Percentiles rank a stretch among this genome's conserved stretches.
These are phyloP conservation scores for Aphanomyces euteiches DNA, from an alignment of 352 stramenopile genomes.

Conservation along the genomic window DNA sequence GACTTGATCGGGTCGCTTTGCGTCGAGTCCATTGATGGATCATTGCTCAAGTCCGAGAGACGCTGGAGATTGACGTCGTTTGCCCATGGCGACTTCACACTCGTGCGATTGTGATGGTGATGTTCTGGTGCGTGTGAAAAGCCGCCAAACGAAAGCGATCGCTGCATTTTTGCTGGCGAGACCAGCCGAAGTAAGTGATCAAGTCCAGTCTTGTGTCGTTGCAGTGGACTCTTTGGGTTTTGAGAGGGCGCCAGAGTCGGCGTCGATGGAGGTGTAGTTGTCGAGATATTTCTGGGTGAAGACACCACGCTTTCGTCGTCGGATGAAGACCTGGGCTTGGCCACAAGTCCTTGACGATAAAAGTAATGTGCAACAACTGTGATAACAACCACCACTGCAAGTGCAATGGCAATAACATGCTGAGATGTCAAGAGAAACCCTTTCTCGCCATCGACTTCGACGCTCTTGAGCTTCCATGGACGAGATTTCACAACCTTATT, in stretches of 20 bases:
- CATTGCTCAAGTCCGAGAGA: constrained; percentile 34
- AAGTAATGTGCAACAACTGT: constrained; percentile 28
- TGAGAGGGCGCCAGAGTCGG: neutral
- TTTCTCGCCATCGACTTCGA: constrained; percentile 65
- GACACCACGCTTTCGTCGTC: constrained; percentile 22
- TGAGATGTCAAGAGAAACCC: constrained; percentile 74
- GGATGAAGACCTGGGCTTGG: constrained; percentile 33
- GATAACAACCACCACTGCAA: constrained; percentile 20
- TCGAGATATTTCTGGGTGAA: neutral
- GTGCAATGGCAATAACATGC: constrained; percentile 19
- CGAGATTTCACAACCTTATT: constrained; percentile 3
- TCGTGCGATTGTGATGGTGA: neutral
- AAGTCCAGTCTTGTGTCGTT: constrained; percentile 1
- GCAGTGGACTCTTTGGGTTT: constrained; percentile 10
- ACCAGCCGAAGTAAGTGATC: constrained; percentile 7
- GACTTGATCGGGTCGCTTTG: constrained; percentile 1
- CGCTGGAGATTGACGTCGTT: constrained; percentile 30
- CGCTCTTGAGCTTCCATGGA: constrained; percentile 48
- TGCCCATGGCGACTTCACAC: neutral
- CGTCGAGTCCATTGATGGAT: constrained; percentile 24
- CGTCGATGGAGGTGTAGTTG: neutral
- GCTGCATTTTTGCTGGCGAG: constrained; percentile 19
- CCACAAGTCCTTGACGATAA: constrained; percentile 35
- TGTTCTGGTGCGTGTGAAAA: constrained; percentile 12
- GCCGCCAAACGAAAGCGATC: constrained; percentile 28